Evolutionary conservation across 208 protist genomes (phyloP).

Genomic region (Chromosphaera perkinsii): DNA sequence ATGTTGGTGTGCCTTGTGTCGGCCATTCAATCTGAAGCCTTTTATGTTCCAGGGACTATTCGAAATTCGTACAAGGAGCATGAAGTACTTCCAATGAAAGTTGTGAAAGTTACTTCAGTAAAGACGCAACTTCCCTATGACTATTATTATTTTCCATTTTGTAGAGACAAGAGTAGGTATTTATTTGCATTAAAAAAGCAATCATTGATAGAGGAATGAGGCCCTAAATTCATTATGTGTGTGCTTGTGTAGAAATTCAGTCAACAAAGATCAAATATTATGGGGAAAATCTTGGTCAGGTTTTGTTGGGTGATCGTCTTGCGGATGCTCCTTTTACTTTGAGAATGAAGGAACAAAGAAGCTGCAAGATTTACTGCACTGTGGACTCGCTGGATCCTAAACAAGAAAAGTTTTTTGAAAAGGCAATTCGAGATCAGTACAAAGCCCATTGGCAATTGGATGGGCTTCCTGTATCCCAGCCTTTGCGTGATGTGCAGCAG

Average conservation of each 20-base stretch:
- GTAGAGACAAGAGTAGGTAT: no score
- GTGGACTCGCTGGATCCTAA: not conserved
- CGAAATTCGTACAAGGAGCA: no score
- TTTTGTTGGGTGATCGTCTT: conserved; percentile 70
- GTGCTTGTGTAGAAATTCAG: no score
- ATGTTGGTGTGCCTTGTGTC: no score
- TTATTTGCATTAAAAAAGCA: no score
- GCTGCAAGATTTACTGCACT: not conserved
- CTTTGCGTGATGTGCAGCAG: not conserved
- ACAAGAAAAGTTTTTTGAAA: not conserved
- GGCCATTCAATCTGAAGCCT: no score
- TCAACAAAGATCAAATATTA: not conserved
- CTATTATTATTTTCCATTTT: conserved; percentile 83
- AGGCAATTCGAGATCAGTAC: not conserved
- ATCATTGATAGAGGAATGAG: no score
- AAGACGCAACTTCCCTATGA: conserved; percentile 79
- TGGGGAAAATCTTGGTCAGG: conserved; percentile 70
- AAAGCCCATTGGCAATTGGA: not conserved
- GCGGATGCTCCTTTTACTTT: not conserved
- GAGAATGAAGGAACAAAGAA: not conserved
- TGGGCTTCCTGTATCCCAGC: not conserved
- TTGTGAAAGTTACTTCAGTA: conserved; percentile 25
- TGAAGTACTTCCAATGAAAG: conserved; percentile 5
- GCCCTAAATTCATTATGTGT: no score
- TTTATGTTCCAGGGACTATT: no score